These are phyloP conservation scores for Begonia masoniana DNA, from an alignment of 306 rosid species.

Conservation along the genomic window DNA sequence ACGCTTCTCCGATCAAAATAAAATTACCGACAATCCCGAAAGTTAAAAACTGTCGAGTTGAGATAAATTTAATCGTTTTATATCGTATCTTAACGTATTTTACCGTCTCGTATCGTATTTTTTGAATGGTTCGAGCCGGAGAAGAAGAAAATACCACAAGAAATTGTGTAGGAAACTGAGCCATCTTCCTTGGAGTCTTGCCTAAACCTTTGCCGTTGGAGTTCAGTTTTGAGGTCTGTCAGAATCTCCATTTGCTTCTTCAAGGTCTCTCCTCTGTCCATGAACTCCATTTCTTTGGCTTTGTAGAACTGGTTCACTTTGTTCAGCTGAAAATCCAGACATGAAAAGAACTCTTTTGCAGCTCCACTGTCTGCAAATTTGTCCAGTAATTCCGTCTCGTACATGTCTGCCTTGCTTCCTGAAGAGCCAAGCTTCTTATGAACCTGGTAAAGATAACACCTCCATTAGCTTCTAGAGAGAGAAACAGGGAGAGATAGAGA, in stretches of 20 bases:
- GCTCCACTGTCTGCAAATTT: conserved; percentile 71
- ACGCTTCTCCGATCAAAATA: neutral
- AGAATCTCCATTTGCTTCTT: conserved; percentile 80
- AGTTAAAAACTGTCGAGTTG: no score
- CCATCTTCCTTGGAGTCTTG: conserved; percentile 61
- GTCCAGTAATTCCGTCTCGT: conserved; percentile 84
- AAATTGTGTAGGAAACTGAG: conserved; percentile 67
- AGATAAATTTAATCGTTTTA: no score
- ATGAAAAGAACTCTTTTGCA: conserved; percentile 71
- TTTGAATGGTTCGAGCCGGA: neutral
- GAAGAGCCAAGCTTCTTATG: conserved; percentile 81
- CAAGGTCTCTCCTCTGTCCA: conserved; percentile 77
- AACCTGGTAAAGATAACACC: conserved; percentile 31
- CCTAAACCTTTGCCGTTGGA: conserved; percentile 33
- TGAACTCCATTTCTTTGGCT: conserved; percentile 68
- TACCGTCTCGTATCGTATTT: no score
- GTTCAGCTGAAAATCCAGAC: conserved; percentile 77
- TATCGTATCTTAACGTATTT: no score
- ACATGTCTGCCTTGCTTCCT: conserved; percentile 59
- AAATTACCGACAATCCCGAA: no score
- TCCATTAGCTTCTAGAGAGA: neutral
- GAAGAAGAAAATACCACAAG: conserved; percentile 42
- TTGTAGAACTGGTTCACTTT: conserved; percentile 77
- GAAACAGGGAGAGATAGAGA: conserved; percentile 2
- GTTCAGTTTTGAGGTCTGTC: conserved; percentile 42